A percentile compares a stretch with the other conserved stretches of the same genome.
Evolutionary conservation across 2,329 filamentous ascomycete species (phyloP).

Genomic region (Aspergillus viridinutans): DNA sequence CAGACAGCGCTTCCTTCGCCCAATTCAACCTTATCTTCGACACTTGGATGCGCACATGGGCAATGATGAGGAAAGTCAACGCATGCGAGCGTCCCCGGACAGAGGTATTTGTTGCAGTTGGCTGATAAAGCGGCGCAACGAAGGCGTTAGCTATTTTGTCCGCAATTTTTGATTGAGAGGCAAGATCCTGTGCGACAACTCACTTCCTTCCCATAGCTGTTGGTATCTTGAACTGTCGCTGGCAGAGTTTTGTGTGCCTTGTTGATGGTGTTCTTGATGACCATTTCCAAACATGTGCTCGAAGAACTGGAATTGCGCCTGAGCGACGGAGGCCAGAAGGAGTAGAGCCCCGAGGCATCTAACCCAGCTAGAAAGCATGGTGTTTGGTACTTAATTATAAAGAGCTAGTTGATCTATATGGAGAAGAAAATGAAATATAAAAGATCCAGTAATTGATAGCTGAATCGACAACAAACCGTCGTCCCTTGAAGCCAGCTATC

Average conservation of each 20-base stretch:
- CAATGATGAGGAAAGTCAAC: slow-evolving; percentile 97
- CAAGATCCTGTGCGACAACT: slow-evolving; percentile 11
- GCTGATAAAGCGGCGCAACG: slow-evolving; percentile 45
- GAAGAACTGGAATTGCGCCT: slow-evolving; percentile 93
- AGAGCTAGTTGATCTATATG: background rate
- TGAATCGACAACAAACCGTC: background rate
- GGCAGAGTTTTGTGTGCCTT: slow-evolving; percentile 68
- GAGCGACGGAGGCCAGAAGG: slow-evolving; percentile 55
- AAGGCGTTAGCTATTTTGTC: slow-evolving; percentile 1
- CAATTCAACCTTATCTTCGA: slow-evolving; percentile 72
- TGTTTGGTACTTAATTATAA: background rate
- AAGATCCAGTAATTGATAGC: background rate
- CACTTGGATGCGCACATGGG: slow-evolving; percentile 74
- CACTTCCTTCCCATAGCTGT: slow-evolving; percentile 64
- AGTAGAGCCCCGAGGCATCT: slow-evolving; percentile 46
- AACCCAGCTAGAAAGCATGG: slow-evolving; percentile 26
- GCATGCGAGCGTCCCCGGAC: slow-evolving; percentile 88
- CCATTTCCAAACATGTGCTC: slow-evolving; percentile 87
- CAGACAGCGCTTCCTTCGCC: slow-evolving; percentile 47
- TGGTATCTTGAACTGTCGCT: slow-evolving; percentile 82
- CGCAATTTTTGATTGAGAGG: background rate
- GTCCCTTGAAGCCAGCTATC: slow-evolving; percentile 29
- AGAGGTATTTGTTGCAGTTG: slow-evolving; percentile 90
- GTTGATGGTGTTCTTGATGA: slow-evolving; percentile 53
- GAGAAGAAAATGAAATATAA: background rate